These are phyloP conservation scores for Exophiala phaeomuriformis DNA, from an alignment of 2,329 filamentous ascomycete genomes.

Conservation along the genomic window DNA sequence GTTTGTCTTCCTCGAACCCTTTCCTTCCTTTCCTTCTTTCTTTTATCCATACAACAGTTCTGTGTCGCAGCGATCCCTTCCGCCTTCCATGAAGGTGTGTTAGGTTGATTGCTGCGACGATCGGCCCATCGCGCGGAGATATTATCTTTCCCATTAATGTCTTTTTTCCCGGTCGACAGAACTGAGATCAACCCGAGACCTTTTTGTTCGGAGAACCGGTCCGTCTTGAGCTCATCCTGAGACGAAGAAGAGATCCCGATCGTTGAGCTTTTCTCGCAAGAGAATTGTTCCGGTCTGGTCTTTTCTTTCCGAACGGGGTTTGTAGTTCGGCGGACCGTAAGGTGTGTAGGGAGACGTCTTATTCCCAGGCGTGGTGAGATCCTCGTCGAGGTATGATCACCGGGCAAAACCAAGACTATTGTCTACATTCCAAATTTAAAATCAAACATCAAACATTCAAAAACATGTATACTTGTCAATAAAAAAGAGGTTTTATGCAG, in stretches of 20 bases:
- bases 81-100: background rate
- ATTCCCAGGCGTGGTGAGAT: slow-evolving; percentile 25
- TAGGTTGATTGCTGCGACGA: slow-evolving; percentile 16
- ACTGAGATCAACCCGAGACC: slow-evolving; percentile 20
- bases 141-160: slow-evolving; percentile 21
- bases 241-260: slow-evolving; percentile 6
- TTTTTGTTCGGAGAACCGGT: slow-evolving; percentile 4
- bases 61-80: slow-evolving; percentile 5
- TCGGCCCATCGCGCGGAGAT: slow-evolving; percentile 16
- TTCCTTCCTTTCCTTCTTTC: background rate
- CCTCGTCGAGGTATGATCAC: slow-evolving; percentile 26
- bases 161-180: slow-evolving; percentile 22
- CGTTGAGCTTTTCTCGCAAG: too few species aligned
- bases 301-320: slow-evolving; percentile 9
- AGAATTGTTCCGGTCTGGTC: background rate
- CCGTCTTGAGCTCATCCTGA: slow-evolving; percentile 17
- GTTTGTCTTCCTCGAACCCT: background rate
- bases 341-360: slow-evolving; percentile 24
- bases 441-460: background rate
- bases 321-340: slow-evolving; percentile 17
- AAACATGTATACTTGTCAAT: background rate
- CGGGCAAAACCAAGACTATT: slow-evolving; percentile 25
- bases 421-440: slow-evolving; percentile 14
- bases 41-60: slow-evolving; percentile 1
- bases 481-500: background rate